These are phyloP conservation scores for Paraleonurus japonicus DNA, from an alignment of 257 asterid species.

Conservation along the genomic window DNA sequence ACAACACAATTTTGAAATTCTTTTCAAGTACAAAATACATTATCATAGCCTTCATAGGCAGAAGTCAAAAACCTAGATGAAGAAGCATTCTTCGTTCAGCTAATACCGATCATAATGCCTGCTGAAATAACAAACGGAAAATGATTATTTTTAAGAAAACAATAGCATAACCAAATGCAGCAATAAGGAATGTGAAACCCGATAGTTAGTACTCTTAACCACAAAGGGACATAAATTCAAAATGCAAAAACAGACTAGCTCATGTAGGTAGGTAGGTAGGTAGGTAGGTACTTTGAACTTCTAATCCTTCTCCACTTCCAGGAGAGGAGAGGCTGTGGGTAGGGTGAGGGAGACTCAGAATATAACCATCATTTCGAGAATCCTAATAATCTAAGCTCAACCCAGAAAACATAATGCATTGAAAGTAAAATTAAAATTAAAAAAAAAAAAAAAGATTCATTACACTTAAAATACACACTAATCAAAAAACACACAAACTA, in stretches of 20 bases:
- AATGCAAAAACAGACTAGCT: not conserved
- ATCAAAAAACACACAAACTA: not conserved
- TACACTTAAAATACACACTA: not conserved
- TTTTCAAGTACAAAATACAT: not conserved
- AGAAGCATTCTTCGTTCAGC: not conserved
- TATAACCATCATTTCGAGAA: not conserved
- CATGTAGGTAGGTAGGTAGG: too few species aligned
- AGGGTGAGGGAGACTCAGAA: too few species aligned
- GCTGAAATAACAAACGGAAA: not conserved
- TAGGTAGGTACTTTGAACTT: too few species aligned
- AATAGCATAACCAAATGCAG: not conserved
- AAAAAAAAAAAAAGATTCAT: not conserved
- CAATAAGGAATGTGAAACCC: not conserved
- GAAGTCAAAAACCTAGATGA: not conserved
- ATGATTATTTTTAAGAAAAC: too few species aligned
- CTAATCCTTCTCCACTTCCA: too few species aligned
- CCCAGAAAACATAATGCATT: not conserved
- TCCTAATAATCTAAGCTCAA: not conserved
- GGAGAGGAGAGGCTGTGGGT: too few species aligned
- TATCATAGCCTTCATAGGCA: not conserved
- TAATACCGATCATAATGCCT: conserved; percentile 39
- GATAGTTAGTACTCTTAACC: not conserved
- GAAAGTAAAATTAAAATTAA: not conserved
- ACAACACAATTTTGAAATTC: not conserved
- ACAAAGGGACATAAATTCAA: not conserved